A percentile compares a stretch with the other conserved stretches of the same genome.
phyloP scores from a whole-genome alignment of 495 filamentous ascomycete genomes.

The Penicillium alfredii region DNA sequence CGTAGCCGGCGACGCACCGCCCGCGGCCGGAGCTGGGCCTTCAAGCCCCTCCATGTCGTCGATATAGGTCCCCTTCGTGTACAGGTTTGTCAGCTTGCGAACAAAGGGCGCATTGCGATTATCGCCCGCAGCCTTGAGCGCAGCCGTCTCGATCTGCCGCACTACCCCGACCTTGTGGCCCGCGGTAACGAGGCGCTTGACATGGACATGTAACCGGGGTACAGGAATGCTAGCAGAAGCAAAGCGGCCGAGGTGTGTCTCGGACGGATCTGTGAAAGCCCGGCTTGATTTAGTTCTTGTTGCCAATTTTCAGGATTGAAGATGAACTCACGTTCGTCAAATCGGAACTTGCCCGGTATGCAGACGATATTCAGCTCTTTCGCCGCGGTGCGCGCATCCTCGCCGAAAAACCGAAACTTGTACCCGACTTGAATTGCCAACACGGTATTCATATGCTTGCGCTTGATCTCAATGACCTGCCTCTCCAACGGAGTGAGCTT shows the following conservation, averaged over 20 bases:
- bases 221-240: constrained; percentile 94
- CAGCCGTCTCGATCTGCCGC: constrained; percentile 95
- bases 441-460: constrained; percentile 81
- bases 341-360: constrained; percentile 91
- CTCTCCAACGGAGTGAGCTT: constrained; percentile 95
- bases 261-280: constrained; percentile 61
- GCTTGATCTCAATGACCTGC: constrained; percentile 90
- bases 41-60: constrained; percentile 86
- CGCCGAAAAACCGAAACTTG: constrained; percentile 97
- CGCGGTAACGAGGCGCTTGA: constrained; percentile 84
- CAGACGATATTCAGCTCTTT: constrained; percentile 94
- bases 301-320: not conserved
- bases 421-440: constrained; percentile 94
- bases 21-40: constrained; percentile 37
- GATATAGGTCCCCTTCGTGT: constrained; percentile 97
- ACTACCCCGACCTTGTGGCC: constrained; percentile 97
- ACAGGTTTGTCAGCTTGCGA: constrained; percentile 90
- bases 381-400: constrained; percentile 84
- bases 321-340: constrained; percentile 68
- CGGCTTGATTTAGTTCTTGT: constrained; percentile 4
- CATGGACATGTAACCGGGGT: constrained; percentile 87
- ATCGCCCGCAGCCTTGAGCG: constrained; percentile 91
- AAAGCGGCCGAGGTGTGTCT: constrained; percentile 88
- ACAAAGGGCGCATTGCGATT: constrained; percentile 91
- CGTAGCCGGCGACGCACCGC: constrained; percentile 61